Base-by-base conservation (phyloP, 2,329 filamentous ascomycete genomes). In the Talaromyces albobiverticillius region DNA sequence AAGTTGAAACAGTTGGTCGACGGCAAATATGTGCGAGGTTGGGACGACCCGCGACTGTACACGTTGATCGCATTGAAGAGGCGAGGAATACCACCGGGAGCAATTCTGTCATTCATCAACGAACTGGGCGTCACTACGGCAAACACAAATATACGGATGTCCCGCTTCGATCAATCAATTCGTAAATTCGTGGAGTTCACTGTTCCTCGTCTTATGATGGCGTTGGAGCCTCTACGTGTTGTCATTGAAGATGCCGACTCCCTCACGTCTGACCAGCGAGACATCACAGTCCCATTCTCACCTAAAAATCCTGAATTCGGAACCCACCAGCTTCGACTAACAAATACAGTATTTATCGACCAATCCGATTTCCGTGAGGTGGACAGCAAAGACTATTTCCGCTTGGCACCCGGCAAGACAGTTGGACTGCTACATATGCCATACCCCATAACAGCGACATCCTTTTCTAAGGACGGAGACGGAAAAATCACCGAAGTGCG, bases 1-100 rank as follows among this genome's bases (percentile, higher is more conserved):
- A 86, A 88, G 64, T 87, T 96, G 57, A 82, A 85, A 58, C 87
- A 89, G 72, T 76, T 96, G 6, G 89, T 96, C 2, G 82, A 87
- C 40, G 82, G 88, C 49, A 83, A 84, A 16, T 79, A 86, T 60
- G 92, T 97, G 8, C 83, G 88, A 34, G 89, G 84, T 51, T 96
- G 92, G 90, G 89, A 96, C 62, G 93, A 96, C 64, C 93, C 93
- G 9, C 83, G 93, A 36, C 79, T 97, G 3, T 96, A 90, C 74
- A 96, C 92, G 1, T 78, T 96, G 18, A 91, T 93, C 54, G 91
- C 84, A 1, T 82, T 96, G 43, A 86, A 89, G 51, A 83, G 93
- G 48, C 84, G 92, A 54, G 93, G 93, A 67, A 83, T 96, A 0
- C 93, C 93, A 0, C 90, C 92, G 0, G 89, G 89, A 16, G 92